A percentile compares a stretch with the other conserved stretches of the same genome.
Evolutionary conservation across 2,329 filamentous ascomycete genomes (phyloP).

Genomic region (Chrysosporium queenslandicum): DNA sequence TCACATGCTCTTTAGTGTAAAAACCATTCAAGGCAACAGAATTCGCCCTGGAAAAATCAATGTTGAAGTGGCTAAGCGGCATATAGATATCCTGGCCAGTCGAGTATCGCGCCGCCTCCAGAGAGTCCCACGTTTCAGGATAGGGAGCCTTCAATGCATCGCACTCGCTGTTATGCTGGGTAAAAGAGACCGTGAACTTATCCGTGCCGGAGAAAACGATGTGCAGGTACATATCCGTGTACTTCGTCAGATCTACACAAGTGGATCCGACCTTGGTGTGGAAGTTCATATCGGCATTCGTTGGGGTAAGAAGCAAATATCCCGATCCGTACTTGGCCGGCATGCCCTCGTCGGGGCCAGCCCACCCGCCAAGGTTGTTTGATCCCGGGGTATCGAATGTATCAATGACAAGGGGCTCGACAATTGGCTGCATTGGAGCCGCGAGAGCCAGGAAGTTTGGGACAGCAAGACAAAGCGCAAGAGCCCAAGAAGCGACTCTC

Average conservation of each 20-base stretch:
- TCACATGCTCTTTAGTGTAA: conserved; percentile 43
- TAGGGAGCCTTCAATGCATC: conserved; percentile 47
- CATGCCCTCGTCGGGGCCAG: conserved; percentile 54
- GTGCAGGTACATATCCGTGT: conserved; percentile 52
- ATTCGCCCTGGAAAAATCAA: conserved; percentile 47
- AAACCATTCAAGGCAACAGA: conserved; percentile 57
- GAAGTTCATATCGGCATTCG: conserved; percentile 52
- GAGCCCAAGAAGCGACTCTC: not conserved
- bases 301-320: conserved; percentile 47
- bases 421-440: not conserved
- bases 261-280: conserved; percentile 48
- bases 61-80: conserved; percentile 55
- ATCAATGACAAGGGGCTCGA: conserved; percentile 44
- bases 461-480: not conserved
- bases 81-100: conserved; percentile 52
- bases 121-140: conserved; percentile 57
- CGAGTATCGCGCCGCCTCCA: conserved; percentile 54
- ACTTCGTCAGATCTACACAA: conserved; percentile 48
- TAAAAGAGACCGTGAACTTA: conserved; percentile 54
- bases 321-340: conserved; percentile 43
- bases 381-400: conserved; percentile 44
- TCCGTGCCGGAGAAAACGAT: conserved; percentile 53
- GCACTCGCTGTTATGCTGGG: conserved; percentile 56
- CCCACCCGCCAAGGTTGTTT: conserved; percentile 56
- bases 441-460: not conserved